phyloP scores from a whole-genome alignment of 1,284 basidiomycete species.

The Athelia psychrophila region DNA sequence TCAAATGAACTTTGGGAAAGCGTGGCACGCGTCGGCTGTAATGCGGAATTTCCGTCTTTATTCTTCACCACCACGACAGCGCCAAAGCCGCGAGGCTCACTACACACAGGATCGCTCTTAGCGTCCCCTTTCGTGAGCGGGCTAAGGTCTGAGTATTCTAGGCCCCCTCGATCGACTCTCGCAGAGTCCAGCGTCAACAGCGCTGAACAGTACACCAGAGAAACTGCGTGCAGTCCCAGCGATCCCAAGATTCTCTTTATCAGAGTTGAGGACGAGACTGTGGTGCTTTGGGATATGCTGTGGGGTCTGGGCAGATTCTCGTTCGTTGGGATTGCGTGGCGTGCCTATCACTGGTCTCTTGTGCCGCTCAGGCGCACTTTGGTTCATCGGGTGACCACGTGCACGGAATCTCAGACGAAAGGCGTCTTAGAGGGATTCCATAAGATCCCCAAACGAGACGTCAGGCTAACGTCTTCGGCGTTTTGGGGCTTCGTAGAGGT shows the following conservation, averaged over 20 bases:
- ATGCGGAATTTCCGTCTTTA: too few species aligned
- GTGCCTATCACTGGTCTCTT: background rate
- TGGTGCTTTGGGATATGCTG: conserved; percentile 18
- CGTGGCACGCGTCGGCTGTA: too few species aligned
- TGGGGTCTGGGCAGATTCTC: conserved; percentile 18
- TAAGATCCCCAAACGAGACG: too few species aligned
- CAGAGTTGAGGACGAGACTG: conserved; percentile 10
- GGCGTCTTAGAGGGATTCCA: too few species aligned
- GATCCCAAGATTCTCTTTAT: conserved; percentile 26
- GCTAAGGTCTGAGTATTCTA: conserved; percentile 60
- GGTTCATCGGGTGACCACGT: too few species aligned
- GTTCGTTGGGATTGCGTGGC: conserved; percentile 1
- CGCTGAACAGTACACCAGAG: conserved; percentile 50
- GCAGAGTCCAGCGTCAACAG: conserved; percentile 42
- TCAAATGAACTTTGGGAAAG: too few species aligned
- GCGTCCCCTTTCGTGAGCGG: conserved; percentile 44
- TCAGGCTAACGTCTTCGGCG: too few species aligned
- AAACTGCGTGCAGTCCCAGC: conserved; percentile 26
- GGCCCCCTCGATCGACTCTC: conserved; percentile 49
- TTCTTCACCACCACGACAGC: too few species aligned
- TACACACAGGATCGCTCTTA: conserved; percentile 20
- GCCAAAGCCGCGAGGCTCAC: too few species aligned
- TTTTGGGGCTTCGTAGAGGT: too few species aligned
- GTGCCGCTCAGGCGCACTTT: too few species aligned
- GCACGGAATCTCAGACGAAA: too few species aligned